phyloP scores from a whole-genome alignment of 805 yeast species.

The Isabelozyma heimii region DNA sequence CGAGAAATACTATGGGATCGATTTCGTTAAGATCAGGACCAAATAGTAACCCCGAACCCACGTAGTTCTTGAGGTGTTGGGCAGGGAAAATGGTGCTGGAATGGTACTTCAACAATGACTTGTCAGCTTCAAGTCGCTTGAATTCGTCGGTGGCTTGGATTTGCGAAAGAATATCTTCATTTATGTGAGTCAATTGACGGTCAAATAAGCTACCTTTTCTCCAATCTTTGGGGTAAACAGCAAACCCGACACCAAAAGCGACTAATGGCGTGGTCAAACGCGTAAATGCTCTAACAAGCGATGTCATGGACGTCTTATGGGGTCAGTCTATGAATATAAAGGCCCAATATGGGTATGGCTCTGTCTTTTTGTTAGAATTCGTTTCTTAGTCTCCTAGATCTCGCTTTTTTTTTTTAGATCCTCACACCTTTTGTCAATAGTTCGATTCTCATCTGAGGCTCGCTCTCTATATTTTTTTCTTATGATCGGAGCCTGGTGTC shows the following conservation, averaged over 20 bases:
- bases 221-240: conserved; percentile 24
- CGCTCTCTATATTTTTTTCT: no score
- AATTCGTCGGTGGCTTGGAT: conserved; percentile 17
- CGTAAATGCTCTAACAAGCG: conserved; percentile 26
- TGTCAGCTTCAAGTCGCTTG: conserved; percentile 13
- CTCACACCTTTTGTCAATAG: no score
- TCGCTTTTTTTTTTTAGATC: no score
- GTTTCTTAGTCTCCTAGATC: no score
- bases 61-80: conserved; percentile 61
- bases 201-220: conserved; percentile 14
- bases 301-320: background rate
- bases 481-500: no score
- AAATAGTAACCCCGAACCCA: conserved; percentile 67
- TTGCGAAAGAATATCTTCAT: conserved; percentile 15
- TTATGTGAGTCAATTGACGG: conserved; percentile 12
- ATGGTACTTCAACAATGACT: conserved; percentile 6
- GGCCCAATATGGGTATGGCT: no score
- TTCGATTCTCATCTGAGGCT: no score
- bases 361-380: no score
- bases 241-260: conserved; percentile 30
- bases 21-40: conserved; percentile 68
- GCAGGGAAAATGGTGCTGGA: conserved; percentile 42
- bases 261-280: conserved; percentile 24
- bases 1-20: conserved; percentile 68
- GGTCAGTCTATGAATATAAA: no score